Conservation (phyloP, 306 rosid species). For the Prunus armeniaca region DNA sequence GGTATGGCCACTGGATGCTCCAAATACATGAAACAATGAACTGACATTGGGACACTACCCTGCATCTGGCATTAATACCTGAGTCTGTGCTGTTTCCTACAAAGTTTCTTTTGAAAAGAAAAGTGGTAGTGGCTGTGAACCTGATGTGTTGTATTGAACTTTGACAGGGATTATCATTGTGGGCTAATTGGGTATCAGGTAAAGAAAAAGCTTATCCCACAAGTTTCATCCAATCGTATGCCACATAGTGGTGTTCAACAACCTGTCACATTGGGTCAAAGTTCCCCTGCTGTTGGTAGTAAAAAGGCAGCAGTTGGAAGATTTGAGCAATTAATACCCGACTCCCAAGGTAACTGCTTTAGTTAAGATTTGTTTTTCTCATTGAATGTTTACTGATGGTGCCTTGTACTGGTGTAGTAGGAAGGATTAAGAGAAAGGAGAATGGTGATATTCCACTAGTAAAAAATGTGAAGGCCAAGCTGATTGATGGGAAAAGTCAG, state of each 20-base stretch:
- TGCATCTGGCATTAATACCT: neutral
- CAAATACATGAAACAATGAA: neutral
- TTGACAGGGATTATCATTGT: slow-evolving; percentile 75
- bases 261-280: slow-evolving; percentile 21
- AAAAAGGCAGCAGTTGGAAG: slow-evolving; percentile 21
- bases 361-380: slow-evolving; percentile 14
- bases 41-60: too few species aligned
- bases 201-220: slow-evolving; percentile 26
- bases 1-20: neutral
- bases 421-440: slow-evolving; percentile 58
- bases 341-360: slow-evolving; percentile 43
- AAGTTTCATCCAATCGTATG: slow-evolving; percentile 9
- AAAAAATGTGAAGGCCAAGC: slow-evolving; percentile 29
- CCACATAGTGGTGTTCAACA: slow-evolving; percentile 30
- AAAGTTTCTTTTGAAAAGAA: neutral
- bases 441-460: slow-evolving; percentile 30
- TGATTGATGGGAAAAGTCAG: slow-evolving; percentile 22
- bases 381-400: slow-evolving; percentile 10
- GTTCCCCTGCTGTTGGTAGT: slow-evolving; percentile 20
- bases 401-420: slow-evolving; percentile 33
- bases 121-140: neutral
- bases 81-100: neutral
- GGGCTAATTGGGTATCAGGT: slow-evolving; percentile 62
- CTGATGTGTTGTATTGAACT: slow-evolving; percentile 13
- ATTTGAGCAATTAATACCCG: slow-evolving; percentile 22